Conservation (phyloP, 805 yeast genomes). For the Komagataella kurtzmanii region DNA sequence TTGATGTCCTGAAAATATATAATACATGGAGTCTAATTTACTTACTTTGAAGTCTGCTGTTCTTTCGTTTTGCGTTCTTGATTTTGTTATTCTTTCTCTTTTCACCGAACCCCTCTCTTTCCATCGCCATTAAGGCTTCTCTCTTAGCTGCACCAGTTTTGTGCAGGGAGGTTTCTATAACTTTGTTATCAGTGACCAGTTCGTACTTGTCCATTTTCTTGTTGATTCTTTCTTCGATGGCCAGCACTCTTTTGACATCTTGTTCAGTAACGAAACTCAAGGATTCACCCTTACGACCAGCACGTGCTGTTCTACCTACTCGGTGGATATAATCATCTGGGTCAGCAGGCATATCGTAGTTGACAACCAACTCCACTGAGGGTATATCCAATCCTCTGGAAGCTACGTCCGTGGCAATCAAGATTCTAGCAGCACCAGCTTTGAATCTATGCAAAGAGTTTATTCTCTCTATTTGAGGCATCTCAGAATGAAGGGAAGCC, state of each 20-base stretch:
- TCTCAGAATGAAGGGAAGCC: constrained; percentile 84
- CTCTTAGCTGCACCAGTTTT: constrained; percentile 73
- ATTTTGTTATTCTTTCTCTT: constrained; percentile 36
- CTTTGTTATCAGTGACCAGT: constrained; percentile 58
- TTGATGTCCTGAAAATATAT: constrained; percentile 40
- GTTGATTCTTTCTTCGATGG: constrained; percentile 77
- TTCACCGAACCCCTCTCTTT: constrained; percentile 79
- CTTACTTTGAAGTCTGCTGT: constrained; percentile 3
- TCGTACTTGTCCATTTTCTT: constrained; percentile 69
- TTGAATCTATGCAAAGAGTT: constrained; percentile 86
- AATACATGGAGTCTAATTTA: background rate
- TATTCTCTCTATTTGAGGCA: constrained; percentile 87
- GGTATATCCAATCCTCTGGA: constrained; percentile 85
- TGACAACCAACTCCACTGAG: constrained; percentile 61
- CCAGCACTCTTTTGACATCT: constrained; percentile 68
- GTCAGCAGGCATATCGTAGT: constrained; percentile 73
- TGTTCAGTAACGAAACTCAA: constrained; percentile 74
- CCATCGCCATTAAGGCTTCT: constrained; percentile 90
- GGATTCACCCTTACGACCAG: constrained; percentile 81
- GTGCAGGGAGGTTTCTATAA: constrained; percentile 60
- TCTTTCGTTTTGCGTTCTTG: constrained; percentile 13
- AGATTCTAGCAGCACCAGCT: constrained; percentile 86
- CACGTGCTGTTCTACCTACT: constrained; percentile 97
- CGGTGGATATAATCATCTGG: constrained; percentile 77
- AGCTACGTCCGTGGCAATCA: constrained; percentile 93